phyloP scores from a whole-genome alignment of 2,329 filamentous ascomycete species.

The Dothistroma pini region DNA sequence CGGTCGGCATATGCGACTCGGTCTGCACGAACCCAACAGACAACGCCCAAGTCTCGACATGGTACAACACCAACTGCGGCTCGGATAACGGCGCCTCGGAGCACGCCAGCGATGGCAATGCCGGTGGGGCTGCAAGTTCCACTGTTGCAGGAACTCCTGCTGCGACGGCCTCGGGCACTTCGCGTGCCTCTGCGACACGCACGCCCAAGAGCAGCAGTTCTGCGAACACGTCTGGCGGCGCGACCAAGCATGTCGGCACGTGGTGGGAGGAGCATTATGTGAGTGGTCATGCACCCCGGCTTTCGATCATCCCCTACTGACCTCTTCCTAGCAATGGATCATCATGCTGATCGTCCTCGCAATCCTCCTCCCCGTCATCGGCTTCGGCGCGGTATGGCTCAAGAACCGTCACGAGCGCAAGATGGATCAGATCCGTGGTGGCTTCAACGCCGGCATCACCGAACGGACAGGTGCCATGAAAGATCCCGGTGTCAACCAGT shows the following conservation, averaged over 20 bases:
- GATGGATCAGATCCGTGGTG: conserved; percentile 48
- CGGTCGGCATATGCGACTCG: conserved; percentile 54
- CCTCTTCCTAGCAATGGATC: conserved; percentile 59
- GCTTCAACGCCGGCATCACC: conserved; percentile 40
- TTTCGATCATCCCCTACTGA: conserved; percentile 9
- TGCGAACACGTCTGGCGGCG: conserved; percentile 23
- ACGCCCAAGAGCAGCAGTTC: conserved; percentile 9
- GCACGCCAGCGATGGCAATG: conserved; percentile 23
- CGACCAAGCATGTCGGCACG: conserved; percentile 18
- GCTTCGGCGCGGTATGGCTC: conserved; percentile 65
- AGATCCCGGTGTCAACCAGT: conserved; percentile 12
- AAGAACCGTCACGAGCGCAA: conserved; percentile 70
- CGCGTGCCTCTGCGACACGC: conserved; percentile 3
- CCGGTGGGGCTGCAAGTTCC: conserved; percentile 13
- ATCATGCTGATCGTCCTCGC: conserved; percentile 74
- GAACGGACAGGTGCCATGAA: conserved; percentile 23
- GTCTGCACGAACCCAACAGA: conserved; percentile 46
- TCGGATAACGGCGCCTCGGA: conserved; percentile 40
- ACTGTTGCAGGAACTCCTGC: conserved; percentile 2
- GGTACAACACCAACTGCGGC: conserved; percentile 67
- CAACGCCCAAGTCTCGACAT: conserved; percentile 58
- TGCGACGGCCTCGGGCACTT: conserved; percentile 4
- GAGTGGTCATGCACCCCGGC: neutral
- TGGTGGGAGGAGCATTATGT: conserved; percentile 30
- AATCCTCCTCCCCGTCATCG: conserved; percentile 64